phyloP scores from a whole-genome alignment of 345 rosid species.

The Euphorbia tirucalli region DNA sequence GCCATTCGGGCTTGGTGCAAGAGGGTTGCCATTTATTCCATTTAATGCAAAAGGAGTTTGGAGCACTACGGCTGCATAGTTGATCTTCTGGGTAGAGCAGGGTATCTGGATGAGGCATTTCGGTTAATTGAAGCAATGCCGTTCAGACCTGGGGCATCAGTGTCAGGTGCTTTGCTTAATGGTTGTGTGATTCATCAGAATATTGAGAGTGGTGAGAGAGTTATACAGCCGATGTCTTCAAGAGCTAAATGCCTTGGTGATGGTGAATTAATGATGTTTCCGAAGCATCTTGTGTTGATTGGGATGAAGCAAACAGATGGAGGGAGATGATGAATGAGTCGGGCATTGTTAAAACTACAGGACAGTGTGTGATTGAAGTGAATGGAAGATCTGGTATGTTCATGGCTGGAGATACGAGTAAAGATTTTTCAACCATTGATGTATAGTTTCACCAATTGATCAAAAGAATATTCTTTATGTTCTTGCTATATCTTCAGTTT shows the following conservation, averaged over 20 bases:
- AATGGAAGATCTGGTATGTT: constrained; percentile 19
- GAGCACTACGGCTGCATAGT: constrained; percentile 35
- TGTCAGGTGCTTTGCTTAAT: constrained; percentile 32
- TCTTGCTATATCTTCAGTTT: too few relatives aligned
- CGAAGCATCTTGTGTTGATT: constrained; percentile 23
- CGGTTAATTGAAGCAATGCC: constrained; percentile 24
- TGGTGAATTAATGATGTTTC: constrained; percentile 31
- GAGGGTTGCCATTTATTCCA: constrained; percentile 23
- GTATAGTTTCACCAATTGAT: not conserved
- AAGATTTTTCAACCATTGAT: not conserved
- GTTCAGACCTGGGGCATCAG: constrained; percentile 25
- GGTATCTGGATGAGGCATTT: constrained; percentile 15
- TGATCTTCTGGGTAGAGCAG: constrained; percentile 25
- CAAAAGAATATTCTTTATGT: too few relatives aligned
- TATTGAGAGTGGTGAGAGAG: constrained; percentile 21
- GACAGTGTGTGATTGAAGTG: constrained; percentile 20
- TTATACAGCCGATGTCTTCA: constrained; percentile 10
- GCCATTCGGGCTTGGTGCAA: constrained; percentile 30
- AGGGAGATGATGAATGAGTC: constrained; percentile 21
- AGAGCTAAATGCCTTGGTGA: constrained; percentile 21
- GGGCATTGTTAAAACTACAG: constrained; percentile 27
- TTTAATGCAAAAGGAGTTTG: constrained; percentile 23
- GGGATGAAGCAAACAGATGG: constrained; percentile 30
- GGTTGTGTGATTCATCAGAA: constrained; percentile 29
- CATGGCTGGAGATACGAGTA: constrained; percentile 12